A percentile compares a stretch with the other conserved stretches of the same genome.
These are phyloP conservation scores for Gremmenia infestans DNA, from an alignment of 2,329 filamentous ascomycete genomes.

Conservation along the genomic window DNA sequence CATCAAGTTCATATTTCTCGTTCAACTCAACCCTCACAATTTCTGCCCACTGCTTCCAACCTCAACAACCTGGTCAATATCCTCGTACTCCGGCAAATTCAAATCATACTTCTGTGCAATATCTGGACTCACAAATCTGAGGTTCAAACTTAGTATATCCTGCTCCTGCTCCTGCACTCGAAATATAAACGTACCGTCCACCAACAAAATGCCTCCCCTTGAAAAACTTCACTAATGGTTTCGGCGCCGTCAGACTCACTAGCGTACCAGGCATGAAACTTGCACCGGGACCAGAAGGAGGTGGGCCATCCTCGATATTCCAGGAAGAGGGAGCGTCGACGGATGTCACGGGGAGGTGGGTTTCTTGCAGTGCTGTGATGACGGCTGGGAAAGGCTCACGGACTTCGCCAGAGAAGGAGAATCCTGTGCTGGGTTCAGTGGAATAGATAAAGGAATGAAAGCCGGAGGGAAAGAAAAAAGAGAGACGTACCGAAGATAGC, in stretches of 20 bases:
- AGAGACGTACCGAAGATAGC: slow-evolving; percentile 73
- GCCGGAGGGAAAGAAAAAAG: not conserved
- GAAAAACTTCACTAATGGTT: slow-evolving; percentile 81
- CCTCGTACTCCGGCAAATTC: slow-evolving; percentile 76
- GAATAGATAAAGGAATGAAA: slow-evolving; percentile 6
- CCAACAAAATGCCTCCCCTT: slow-evolving; percentile 87
- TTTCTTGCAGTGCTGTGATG: slow-evolving; percentile 70
- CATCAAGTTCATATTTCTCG: not conserved
- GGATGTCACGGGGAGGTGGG: slow-evolving; percentile 71
- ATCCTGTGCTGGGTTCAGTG: slow-evolving; percentile 48
- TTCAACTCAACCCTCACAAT: slow-evolving; percentile 36
- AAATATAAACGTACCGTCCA: slow-evolving; percentile 52
- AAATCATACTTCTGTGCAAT: slow-evolving; percentile 84
- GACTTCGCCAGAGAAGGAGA: slow-evolving; percentile 87
- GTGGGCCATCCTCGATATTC: slow-evolving; percentile 86
- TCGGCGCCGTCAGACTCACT: slow-evolving; percentile 88
- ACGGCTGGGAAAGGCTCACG: slow-evolving; percentile 86
- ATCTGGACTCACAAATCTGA: slow-evolving; percentile 69
- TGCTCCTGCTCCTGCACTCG: slow-evolving; percentile 13
- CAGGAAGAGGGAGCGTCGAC: slow-evolving; percentile 93
- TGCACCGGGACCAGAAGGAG: slow-evolving; percentile 68
- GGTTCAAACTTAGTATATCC: not conserved
- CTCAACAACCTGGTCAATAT: slow-evolving; percentile 86
- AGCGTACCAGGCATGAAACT: slow-evolving; percentile 75
- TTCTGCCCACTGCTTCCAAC: slow-evolving; percentile 49